Base-by-base conservation (phyloP, 768 basidiomycete species). In the Pleurotus giganteus region DNA sequence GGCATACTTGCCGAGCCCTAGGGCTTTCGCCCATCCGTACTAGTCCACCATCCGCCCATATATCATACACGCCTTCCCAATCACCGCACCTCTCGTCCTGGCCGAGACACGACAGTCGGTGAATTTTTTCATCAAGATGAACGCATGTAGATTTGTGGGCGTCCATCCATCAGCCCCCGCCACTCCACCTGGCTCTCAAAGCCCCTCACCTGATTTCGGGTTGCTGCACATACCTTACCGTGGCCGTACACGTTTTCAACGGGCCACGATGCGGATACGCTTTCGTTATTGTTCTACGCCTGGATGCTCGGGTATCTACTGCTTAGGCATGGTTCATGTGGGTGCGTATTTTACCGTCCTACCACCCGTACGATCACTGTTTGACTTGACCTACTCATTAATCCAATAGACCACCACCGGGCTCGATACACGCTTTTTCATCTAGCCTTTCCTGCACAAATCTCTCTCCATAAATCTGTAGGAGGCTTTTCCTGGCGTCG, bases 111-210 rank as follows among this genome's bases (percentile, higher is more conserved):
- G 13, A 31, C 12, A 17, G 5, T 37, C 32, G 49, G 29, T 17
- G 34, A 28, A 15, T 32, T 15, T 29, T n/a, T 15, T 27, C 27
- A 31, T 29, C 15, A 24, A 32, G 46, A 9, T 19, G 8, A 27
- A 15, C 28, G 34, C 49, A 26, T 51, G 49, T 51, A 34, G 49
- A 2, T 51, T 26, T 51, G 49, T 51, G 34, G 49, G 49, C 21
- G 49, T 24, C 17, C 31, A 23, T 51, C 49, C 34, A 29, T 37
- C 19, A 8, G n/a, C 17, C 19, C 17, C 23, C 36, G 11, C 34
- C 21, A 34, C 19, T 15, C 11, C 15, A 17, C 34, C 49, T 32
- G n/a, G 34, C 44, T n/a, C 47, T 15, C 12, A 51, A 19, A 51
- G 19, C 19, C 27, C 24, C 23, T 11, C 49, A 39, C 24, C 17